Base-by-base conservation (phyloP, 148 eudicot species). In the Diospyros lotus region DNA sequence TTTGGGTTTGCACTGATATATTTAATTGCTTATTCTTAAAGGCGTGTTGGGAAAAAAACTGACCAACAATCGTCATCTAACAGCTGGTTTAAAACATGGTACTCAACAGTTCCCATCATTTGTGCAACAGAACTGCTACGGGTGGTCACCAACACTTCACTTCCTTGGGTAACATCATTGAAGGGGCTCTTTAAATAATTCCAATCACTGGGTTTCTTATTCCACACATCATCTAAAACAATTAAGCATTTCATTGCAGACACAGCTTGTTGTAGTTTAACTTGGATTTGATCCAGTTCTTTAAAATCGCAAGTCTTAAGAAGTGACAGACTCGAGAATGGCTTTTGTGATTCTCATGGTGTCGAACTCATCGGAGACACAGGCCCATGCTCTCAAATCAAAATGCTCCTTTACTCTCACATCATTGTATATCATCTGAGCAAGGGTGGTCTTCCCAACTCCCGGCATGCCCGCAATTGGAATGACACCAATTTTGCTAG, bases 141-240 rank as follows among this genome's bases (percentile, higher is more conserved):
- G 3, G 84, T 64, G 3, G 84, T 78, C n/a, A 81, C 51, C 51
- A 81, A 65, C 55, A 81, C 54, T 40, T 68, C 62, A 60, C 77
- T 81, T 11, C 81, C 78, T n/a, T 12, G 58, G 38, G 84, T 78
- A 10, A 64, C 84, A 9, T 18, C 38, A 9, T 52, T 72, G 64
- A 80, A 58, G 14, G 73, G 67, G 3, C 10, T 66, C n/a, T 58
- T 62, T 18, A 80, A 66, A 10, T 4, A 14, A 3, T 71, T 17
- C 79, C 75, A 76, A 1, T 14, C 15, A n/a, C 2, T 38, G 10
- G 15, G 2, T n/a, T 60, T 58, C 9, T 38, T 58, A 62, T 63
- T 59, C 78, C 78, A 75, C 43, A 79, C 71, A 79, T 75, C 78
- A 70, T 79, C 82, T n/a, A 79, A 15, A 18, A 79, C 82, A 51